phyloP scores from a whole-genome alignment of 306 rosid species.

The Pterocarpus macrocarpus region DNA sequence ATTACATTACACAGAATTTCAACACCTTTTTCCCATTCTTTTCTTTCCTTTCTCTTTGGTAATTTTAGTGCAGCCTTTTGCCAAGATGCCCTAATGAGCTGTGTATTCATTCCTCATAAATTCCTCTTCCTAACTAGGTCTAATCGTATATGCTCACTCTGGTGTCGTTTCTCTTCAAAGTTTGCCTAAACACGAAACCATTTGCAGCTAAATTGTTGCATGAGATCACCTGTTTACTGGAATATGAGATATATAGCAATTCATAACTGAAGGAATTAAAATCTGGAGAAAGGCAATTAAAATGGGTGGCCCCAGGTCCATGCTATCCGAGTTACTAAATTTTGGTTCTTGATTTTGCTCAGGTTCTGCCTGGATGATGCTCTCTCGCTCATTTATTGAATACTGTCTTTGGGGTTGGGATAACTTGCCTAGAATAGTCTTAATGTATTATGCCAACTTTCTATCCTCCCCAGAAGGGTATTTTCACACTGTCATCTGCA shows the following conservation, averaged over 20 bases:
- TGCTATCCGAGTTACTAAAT: background rate
- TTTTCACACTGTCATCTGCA: conserved; percentile 68
- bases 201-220: background rate
- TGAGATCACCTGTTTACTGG: conserved; percentile 2
- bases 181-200: conserved; percentile 3
- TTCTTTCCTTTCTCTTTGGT: background rate
- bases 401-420: conserved; percentile 68
- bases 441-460: conserved; percentile 66
- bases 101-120: background rate
- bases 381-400: conserved; percentile 59
- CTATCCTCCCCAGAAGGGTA: conserved; percentile 69
- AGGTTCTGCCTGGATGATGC: conserved; percentile 77
- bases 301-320: background rate
- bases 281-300: conserved; percentile 32
- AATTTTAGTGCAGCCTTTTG: background rate
- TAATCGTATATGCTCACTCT: background rate
- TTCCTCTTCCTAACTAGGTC: conserved; percentile 1
- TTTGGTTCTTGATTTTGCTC: conserved; percentile 36
- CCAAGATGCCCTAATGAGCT: background rate
- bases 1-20: conserved; percentile 22
- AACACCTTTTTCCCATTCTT: background rate
- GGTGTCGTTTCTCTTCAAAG: conserved; percentile 3
- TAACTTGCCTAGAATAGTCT: conserved; percentile 63
- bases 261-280: background rate
- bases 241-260: conserved; percentile 11